Evolutionary conservation across 2,329 filamentous ascomycete species (phyloP).

Genomic region (Calonectria multiphialidica): DNA sequence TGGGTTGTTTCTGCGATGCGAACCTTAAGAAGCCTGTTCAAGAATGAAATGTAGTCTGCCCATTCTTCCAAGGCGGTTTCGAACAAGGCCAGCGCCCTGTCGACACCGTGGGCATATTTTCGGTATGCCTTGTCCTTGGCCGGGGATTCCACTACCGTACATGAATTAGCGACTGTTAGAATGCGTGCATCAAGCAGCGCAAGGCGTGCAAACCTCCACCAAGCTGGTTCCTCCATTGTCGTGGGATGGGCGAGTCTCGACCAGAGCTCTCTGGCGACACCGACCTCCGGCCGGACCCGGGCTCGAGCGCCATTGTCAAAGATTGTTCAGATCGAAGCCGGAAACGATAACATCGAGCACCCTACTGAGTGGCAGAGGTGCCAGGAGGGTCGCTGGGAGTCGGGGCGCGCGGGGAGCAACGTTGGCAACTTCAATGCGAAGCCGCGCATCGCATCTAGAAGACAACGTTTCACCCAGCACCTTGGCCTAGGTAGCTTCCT

Average conservation of each 20-base stretch:
- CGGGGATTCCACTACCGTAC: constrained; percentile 62
- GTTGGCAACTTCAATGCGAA: constrained; percentile 31
- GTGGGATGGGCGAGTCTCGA: constrained; percentile 79
- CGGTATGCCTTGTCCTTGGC: constrained; percentile 79
- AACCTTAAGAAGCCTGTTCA: constrained; percentile 91
- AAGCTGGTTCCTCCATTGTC: constrained; percentile 82
- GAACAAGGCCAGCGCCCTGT: constrained; percentile 89
- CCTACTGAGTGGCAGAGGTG: constrained; percentile 23
- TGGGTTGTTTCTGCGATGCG: constrained; percentile 18
- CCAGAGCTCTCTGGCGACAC: constrained; percentile 87
- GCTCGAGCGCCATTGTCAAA: constrained; percentile 73
- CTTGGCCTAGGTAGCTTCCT: constrained; percentile 22
- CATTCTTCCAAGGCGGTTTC: constrained; percentile 96
- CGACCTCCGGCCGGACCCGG: constrained; percentile 66
- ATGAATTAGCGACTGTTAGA: constrained; percentile 21
- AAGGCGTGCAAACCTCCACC: constrained; percentile 74
- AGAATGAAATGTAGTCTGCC: constrained; percentile 99
- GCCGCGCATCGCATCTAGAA: constrained; percentile 38
- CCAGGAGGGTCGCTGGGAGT: constrained; percentile 32
- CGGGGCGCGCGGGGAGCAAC: constrained; percentile 15
- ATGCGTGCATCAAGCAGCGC: not conserved
- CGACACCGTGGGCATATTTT: constrained; percentile 89
- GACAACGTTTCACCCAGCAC: constrained; percentile 42
- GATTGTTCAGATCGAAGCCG: constrained; percentile 32
- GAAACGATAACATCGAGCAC: constrained; percentile 38